Evolutionary conservation across 78 protist species (phyloP), one percentile per base, ranked within the genome.

Genomic region (Creolimax fragrantissima): DNA sequence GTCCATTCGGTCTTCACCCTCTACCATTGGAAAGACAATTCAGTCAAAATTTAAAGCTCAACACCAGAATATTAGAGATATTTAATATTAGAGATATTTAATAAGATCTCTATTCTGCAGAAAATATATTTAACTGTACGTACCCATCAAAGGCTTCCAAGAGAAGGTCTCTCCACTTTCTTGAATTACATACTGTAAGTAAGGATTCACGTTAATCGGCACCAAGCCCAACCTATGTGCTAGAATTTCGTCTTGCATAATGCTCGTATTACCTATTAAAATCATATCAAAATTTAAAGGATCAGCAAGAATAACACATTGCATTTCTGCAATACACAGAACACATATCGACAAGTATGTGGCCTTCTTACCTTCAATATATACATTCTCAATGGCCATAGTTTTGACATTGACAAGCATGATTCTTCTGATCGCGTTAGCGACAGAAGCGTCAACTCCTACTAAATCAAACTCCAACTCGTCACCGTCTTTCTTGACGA

Each of bases 371-470:
- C 74, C 74, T 58, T 58, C 74, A 58, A 58, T 58, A 43, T 84
- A 93, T 5, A 97, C 99, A 3, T 81, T 84, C 90, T 98, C 99
- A 41, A 98, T 96, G 35, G 99, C 98, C 97, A 98, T 95, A 3
- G 98, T 96, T 35, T 98, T 97, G 85, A 93, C 97, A 67, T 97
- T 97, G 43, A 96, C 81, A n/a, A 98, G 44, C 41, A 98, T 43
- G 42, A 97, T 97, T 35, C 99, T 94, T 32, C 99, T 92, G 4
- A 98, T 2, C 32, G 99, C 97, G 92, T 98, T 98, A 47, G 98
- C 99, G 42, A 98, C 85, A 4, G 98, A 85, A 44, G 97, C 95
- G 86, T 96, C 98, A 24, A 95, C 88, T 39, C 98, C 98, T 3
- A 93, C 84, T 89, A 97, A 7, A 91, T 96, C 99, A 39, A 97